phyloP scores from a whole-genome alignment of 805 yeast species.

The Grigorovia yakushimaensis region DNA sequence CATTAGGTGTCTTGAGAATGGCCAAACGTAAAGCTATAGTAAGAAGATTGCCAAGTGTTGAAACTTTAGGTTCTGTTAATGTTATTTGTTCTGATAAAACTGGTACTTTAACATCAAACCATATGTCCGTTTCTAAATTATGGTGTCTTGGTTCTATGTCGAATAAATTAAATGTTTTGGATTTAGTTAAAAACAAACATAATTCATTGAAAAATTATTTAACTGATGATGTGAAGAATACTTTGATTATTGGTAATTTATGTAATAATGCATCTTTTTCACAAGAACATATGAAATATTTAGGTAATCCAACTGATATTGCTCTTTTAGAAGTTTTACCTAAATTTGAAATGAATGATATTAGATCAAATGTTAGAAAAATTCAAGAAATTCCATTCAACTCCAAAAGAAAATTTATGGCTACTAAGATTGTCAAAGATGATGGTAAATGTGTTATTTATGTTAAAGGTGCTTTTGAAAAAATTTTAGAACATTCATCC shows the following conservation, averaged over 20 bases:
- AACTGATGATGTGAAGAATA: constrained; percentile 44
- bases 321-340: constrained; percentile 72
- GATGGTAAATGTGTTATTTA: constrained; percentile 54
- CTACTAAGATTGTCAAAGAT: constrained; percentile 51
- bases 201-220: constrained; percentile 35
- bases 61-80: constrained; percentile 91
- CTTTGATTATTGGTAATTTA: constrained; percentile 57
- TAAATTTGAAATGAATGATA: constrained; percentile 63
- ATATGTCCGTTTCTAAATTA: constrained; percentile 76
- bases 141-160: constrained; percentile 62
- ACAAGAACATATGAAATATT: constrained; percentile 53
- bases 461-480: constrained; percentile 89
- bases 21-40: constrained; percentile 91
- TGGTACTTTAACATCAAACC: constrained; percentile 84
- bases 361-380: constrained; percentile 48
- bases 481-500: constrained; percentile 51
- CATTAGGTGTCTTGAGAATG: constrained; percentile 94
- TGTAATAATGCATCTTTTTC: constrained; percentile 72
- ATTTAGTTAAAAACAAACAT: constrained; percentile 38
- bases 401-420: constrained; percentile 82
- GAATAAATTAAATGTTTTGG: constrained; percentile 27
- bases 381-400: constrained; percentile 74
- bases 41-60: constrained; percentile 88
- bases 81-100: constrained; percentile 96
- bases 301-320: constrained; percentile 93